These are phyloP conservation scores for Solanum piurae DNA, from an alignment of 257 asterid species.

Conservation along the genomic window DNA sequence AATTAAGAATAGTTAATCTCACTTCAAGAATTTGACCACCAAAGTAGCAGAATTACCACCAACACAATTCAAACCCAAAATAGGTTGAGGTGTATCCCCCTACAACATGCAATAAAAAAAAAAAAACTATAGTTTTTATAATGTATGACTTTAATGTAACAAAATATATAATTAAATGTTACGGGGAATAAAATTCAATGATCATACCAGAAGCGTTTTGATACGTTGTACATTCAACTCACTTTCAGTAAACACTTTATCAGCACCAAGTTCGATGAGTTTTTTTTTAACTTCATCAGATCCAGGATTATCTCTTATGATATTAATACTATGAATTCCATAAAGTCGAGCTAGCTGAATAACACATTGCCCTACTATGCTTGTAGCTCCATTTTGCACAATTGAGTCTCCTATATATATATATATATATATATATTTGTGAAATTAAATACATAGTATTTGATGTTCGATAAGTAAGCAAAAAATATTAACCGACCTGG, in stretches of 20 bases:
- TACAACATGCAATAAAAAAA: slow-evolving; percentile 9
- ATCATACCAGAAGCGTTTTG: slow-evolving; percentile 63
- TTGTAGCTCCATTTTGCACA: slow-evolving; percentile 94
- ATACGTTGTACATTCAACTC: slow-evolving; percentile 57
- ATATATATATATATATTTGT: slow-evolving; percentile 1
- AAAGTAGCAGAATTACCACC: slow-evolving; percentile 88
- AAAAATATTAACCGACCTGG: slow-evolving; percentile 24
- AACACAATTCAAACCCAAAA: slow-evolving; percentile 78
- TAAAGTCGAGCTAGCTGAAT: slow-evolving; percentile 76
- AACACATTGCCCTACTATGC: slow-evolving; percentile 87
- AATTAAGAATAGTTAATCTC: slow-evolving; percentile 9
- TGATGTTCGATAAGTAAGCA: neutral
- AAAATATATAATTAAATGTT: neutral
- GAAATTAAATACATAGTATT: neutral
- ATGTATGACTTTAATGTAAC: neutral
- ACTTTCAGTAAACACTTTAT: slow-evolving; percentile 65
- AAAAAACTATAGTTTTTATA: too few relatives aligned
- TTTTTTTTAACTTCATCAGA: slow-evolving; percentile 64
- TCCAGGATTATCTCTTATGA: slow-evolving; percentile 82
- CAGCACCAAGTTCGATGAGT: slow-evolving; percentile 70
- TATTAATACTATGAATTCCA: slow-evolving; percentile 61
- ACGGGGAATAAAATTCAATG: neutral
- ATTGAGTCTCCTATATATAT: slow-evolving; percentile 49
- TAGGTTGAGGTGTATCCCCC: slow-evolving; percentile 70
- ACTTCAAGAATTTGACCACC: slow-evolving; percentile 77